phyloP scores from a whole-genome alignment of 176 grass and related monocot species.

The Carex kokanica region DNA sequence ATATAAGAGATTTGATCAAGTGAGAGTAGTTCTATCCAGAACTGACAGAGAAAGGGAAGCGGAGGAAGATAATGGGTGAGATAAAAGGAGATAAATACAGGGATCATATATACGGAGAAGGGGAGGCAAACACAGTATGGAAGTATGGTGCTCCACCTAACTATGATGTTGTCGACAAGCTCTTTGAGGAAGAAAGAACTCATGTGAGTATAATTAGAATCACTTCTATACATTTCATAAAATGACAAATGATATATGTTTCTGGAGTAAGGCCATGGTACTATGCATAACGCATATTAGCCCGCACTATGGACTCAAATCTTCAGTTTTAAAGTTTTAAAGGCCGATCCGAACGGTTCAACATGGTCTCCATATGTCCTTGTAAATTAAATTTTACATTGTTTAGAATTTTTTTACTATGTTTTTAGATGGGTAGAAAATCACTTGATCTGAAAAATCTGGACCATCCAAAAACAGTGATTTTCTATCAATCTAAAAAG shows the following conservation, averaged over 20 bases:
- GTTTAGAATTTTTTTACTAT: no score
- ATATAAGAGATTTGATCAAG: not conserved
- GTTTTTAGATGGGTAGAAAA: no score
- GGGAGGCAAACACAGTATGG: constrained; percentile 63
- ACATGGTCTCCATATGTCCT: no score
- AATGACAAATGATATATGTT: not conserved
- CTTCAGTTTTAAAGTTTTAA: no score
- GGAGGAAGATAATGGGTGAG: not conserved
- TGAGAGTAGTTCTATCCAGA: not conserved
- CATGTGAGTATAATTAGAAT: constrained; percentile 18
- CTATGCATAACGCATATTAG: no score
- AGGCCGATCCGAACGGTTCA: no score
- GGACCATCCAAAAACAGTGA: no score
- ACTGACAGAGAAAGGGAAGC: not conserved
- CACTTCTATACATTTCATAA: not conserved
- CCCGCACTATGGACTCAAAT: no score
- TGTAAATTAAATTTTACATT: no score
- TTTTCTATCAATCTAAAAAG: no score
- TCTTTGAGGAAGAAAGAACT: constrained; percentile 70
- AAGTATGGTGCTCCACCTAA: constrained; percentile 54
- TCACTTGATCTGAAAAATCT: no score
- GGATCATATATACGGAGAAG: constrained; percentile 59
- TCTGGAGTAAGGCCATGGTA: not conserved
- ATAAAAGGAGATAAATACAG: constrained; percentile 55
- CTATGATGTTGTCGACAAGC: constrained; percentile 65